These are phyloP conservation scores for Sporothrix pseudoabietina DNA, from an alignment of 2,329 filamentous ascomycete species.

Conservation along the genomic window DNA sequence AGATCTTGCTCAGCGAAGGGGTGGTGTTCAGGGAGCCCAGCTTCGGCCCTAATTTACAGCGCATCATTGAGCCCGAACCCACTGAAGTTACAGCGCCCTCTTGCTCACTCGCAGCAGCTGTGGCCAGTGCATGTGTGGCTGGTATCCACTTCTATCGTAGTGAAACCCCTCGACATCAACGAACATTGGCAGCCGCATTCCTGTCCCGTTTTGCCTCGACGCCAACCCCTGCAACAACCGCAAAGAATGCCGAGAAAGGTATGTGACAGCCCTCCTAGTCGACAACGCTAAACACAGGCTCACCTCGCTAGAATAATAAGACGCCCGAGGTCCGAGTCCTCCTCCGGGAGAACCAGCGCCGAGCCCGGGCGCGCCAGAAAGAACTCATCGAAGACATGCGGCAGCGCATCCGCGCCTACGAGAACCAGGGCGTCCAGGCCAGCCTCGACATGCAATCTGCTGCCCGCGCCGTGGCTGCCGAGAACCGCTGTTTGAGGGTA, in stretches of 20 bases:
- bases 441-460: slow-evolving; percentile 57
- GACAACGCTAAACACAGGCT: background rate
- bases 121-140: slow-evolving; percentile 3
- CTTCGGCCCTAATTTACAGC: no score
- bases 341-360: slow-evolving; percentile 13
- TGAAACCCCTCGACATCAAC: background rate
- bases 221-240: background rate
- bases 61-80: no score
- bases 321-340: slow-evolving; percentile 5
- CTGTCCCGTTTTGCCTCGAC: background rate
- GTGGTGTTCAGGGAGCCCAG: background rate
- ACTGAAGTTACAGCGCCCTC: no score
- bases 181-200: background rate
- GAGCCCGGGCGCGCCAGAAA: slow-evolving; percentile 47
- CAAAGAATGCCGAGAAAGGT: slow-evolving; percentile 20
- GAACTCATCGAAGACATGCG: slow-evolving; percentile 55
- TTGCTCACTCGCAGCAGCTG: background rate
- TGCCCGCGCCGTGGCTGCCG: slow-evolving; percentile 52
- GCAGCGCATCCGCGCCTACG: slow-evolving; percentile 50
- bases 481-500: slow-evolving; percentile 51
- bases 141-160: background rate
- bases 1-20: background rate
- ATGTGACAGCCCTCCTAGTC: background rate
- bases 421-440: slow-evolving; percentile 52
- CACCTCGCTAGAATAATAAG: background rate